A percentile compares a stretch with the other conserved stretches of the same genome.
Evolutionary conservation across 495 filamentous ascomycete genomes (phyloP).

Genomic region (Penicillium manginii): DNA sequence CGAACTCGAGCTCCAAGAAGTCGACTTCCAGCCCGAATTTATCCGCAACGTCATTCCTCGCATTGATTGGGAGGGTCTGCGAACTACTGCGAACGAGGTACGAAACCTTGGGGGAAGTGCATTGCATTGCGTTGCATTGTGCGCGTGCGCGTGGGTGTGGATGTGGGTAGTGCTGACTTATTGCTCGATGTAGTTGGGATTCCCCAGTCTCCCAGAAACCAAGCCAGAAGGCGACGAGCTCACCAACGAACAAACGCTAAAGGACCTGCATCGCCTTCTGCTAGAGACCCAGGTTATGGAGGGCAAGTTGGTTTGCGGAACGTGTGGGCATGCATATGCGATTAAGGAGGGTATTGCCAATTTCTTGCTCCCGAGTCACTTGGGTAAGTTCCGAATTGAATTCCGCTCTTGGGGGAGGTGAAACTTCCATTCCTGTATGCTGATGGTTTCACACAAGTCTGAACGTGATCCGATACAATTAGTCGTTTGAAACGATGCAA

Average conservation of each 20-base stretch:
- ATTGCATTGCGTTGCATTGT: background rate
- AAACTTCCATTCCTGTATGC: no score
- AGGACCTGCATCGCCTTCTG: conserved; percentile 79
- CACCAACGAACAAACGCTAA: conserved; percentile 65
- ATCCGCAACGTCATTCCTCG: conserved; percentile 81
- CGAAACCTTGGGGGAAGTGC: conserved; percentile 10
- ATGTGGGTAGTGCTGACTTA: background rate
- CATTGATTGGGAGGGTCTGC: conserved; percentile 83
- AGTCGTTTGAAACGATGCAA: no score
- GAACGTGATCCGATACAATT: no score
- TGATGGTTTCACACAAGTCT: no score
- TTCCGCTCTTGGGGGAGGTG: no score
- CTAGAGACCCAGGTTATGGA: conserved; percentile 88
- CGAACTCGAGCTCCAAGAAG: conserved; percentile 80
- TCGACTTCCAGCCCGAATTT: conserved; percentile 78
- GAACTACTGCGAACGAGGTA: conserved; percentile 79
- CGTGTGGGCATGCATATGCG: conserved; percentile 89
- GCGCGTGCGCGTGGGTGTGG: background rate
- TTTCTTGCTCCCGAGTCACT: conserved; percentile 89
- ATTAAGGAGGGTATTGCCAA: conserved; percentile 96
- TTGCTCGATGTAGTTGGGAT: conserved; percentile 66
- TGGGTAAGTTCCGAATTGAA: conserved; percentile 57
- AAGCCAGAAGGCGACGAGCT: conserved; percentile 61
- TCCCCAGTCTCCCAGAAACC: conserved; percentile 72
- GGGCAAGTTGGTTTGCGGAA: conserved; percentile 87